phyloP scores from a whole-genome alignment of 495 filamentous ascomycete species.

The Massariosphaeria phaeospora region DNA sequence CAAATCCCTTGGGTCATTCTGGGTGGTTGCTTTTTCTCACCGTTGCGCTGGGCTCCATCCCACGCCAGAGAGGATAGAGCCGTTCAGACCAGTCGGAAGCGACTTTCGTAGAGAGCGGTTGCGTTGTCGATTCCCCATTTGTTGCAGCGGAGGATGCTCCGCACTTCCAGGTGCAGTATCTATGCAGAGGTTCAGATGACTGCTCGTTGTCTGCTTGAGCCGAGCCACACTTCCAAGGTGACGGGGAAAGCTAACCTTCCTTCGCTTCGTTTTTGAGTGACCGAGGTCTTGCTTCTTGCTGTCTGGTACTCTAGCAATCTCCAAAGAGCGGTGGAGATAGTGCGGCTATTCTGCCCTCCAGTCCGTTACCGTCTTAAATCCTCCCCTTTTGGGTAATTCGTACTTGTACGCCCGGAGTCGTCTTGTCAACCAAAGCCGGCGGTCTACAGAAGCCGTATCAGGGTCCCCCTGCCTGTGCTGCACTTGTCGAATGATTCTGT shows the following conservation, averaged over 20 bases:
- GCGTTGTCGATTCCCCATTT: slow-evolving; percentile 8
- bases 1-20: background rate
- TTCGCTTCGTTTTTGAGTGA: slow-evolving; percentile 1
- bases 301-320: too few relatives aligned
- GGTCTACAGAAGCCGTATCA: too few relatives aligned
- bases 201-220: background rate
- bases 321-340: slow-evolving; percentile 17
- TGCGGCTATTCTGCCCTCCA: slow-evolving; percentile 13
- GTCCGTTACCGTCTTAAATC: background rate
- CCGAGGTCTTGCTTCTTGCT: too few relatives aligned
- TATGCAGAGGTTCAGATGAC: slow-evolving; percentile 8
- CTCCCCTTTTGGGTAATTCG: background rate
- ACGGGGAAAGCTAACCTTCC: slow-evolving; percentile 7
- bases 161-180: background rate
- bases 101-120: background rate
- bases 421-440: too few relatives aligned
- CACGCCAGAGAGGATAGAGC: background rate
- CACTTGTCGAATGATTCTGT: too few relatives aligned
- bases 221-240: slow-evolving; percentile 5
- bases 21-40: slow-evolving; percentile 8
- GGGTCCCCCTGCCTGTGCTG: too few relatives aligned
- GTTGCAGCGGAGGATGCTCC: slow-evolving; percentile 10
- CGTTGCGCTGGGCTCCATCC: slow-evolving; percentile 3
- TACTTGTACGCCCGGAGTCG: too few relatives aligned
- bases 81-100: background rate